Evolutionary conservation across 805 yeast genomes (phyloP).

Genomic region (Phaffomyces thermotolerans): DNA sequence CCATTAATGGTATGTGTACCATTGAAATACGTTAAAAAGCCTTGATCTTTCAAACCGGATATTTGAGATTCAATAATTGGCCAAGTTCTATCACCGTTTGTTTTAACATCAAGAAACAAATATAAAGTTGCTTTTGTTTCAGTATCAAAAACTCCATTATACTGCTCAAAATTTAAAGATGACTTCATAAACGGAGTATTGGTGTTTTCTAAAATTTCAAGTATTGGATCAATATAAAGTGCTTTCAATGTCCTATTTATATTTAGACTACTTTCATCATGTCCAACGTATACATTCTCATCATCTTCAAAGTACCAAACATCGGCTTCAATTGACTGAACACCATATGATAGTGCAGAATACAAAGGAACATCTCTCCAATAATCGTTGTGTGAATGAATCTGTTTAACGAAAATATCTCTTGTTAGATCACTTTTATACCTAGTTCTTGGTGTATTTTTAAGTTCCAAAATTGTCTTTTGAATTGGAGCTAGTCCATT

Average conservation of each 20-base stretch:
- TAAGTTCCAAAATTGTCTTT: slow-evolving; percentile 12
- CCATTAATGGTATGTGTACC: slow-evolving; percentile 34
- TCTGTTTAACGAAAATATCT: slow-evolving; percentile 25
- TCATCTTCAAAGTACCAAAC: slow-evolving; percentile 39
- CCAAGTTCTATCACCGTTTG: slow-evolving; percentile 42
- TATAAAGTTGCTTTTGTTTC: slow-evolving; percentile 45
- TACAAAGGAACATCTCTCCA: slow-evolving; percentile 56
- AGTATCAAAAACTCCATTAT: slow-evolving; percentile 38
- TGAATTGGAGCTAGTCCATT: slow-evolving; percentile 15
- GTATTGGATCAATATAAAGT: slow-evolving; percentile 52
- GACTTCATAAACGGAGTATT: slow-evolving; percentile 27
- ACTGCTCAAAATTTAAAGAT: not conserved
- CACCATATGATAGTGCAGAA: slow-evolving; percentile 49
- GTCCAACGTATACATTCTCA: slow-evolving; percentile 54
- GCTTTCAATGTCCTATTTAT: slow-evolving; percentile 38
- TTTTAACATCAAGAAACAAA: slow-evolving; percentile 61
- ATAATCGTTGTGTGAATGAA: slow-evolving; percentile 71
- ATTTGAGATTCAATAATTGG: slow-evolving; percentile 40
- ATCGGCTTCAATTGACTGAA: slow-evolving; percentile 59
- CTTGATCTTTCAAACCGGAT: slow-evolving; percentile 41
- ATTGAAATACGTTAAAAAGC: slow-evolving; percentile 42
- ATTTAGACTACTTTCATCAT: slow-evolving; percentile 44
- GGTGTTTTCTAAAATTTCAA: slow-evolving; percentile 39
- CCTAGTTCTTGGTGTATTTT: slow-evolving; percentile 11
- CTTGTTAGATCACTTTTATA: slow-evolving; percentile 19